Evolutionary conservation across 129 eudicot species (phyloP), one percentile per base, ranked within the genome.

Genomic region (Kitagawia praeruptora): DNA sequence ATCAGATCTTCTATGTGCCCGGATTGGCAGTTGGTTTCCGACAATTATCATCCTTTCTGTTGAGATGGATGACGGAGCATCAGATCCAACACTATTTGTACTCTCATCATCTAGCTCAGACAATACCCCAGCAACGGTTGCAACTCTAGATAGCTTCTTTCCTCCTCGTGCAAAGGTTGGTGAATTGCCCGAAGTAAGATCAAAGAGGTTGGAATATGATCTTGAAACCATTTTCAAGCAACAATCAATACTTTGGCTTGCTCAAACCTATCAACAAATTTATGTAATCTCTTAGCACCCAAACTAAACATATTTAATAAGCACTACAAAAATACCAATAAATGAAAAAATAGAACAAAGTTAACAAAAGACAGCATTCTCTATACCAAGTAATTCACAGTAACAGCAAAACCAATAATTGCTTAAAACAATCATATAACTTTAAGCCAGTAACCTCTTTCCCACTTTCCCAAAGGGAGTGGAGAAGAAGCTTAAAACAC

Each of bases 11-110:
- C 83, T 70, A 72, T 93, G 84, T 64, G 89, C 91, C 66, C 91
- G 89, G 56, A 93, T 79, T 4, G 98, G 98, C 51, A 93, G 97
- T 85, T 93, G 98, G 84, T 93, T 93, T 25, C 96, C 98, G 4
- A 93, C 98, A 8, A 93, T 91, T 77, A 93, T 91, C 89, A 93
- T 91, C 18, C 93, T 91, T 63, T 93, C 98, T 84, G 91, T 92
- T 66, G 86, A 74, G 63, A 90, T 79, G 34, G 98, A 89, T 40
- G 98, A 93, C 34, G 96, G 96, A 73, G 93, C 95, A 80, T 93
- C 98, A 25, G 98, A 93, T 64, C 91, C 86, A 28, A 84, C 84
- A 80, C 90, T 91, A 44, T 86, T 86, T 23, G 75, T 80, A 63
- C 42, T 84, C 70, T 91, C 98, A 74, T 93, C 98, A 54, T 93